phyloP scores from a whole-genome alignment of 768 basidiomycete genomes.

The Leccinum subgranulosum region DNA sequence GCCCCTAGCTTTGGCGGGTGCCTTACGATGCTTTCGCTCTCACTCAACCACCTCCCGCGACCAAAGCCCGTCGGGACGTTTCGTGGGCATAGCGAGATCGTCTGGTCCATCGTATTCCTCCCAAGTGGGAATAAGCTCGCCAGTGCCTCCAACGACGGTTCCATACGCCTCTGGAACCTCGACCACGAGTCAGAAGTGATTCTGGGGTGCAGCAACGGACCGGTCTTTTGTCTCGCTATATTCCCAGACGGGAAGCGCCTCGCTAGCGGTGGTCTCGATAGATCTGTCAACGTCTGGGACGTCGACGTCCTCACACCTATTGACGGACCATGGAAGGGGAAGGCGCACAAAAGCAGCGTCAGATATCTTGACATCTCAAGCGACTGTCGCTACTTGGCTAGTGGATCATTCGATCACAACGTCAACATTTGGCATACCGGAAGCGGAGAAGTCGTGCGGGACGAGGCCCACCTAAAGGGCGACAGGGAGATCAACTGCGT shows the following conservation, averaged over 20 bases:
- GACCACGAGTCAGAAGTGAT: conserved; percentile 23
- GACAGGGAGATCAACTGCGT: conserved; percentile 27
- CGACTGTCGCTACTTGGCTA: conserved; percentile 28
- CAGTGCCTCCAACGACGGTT: conserved; percentile 30
- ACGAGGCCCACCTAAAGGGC: conserved; percentile 20
- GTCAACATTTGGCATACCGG: conserved; percentile 30
- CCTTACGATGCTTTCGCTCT: conserved; percentile 31
- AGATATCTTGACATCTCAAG: conserved; percentile 27
- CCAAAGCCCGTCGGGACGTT: conserved; percentile 21
- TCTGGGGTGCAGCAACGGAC: conserved; percentile 18
- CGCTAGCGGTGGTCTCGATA: conserved; percentile 30
- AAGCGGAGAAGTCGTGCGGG: conserved; percentile 23
- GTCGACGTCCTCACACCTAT: conserved; percentile 17
- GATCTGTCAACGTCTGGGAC: conserved; percentile 31
- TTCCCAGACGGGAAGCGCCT: conserved; percentile 27
- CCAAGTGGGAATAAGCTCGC: conserved; percentile 22
- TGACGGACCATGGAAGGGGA: conserved; percentile 25
- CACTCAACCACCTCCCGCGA: conserved; percentile 27
- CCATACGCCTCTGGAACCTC: conserved; percentile 30
- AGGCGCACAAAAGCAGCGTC: conserved; percentile 23
- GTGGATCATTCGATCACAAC: conserved; percentile 32
- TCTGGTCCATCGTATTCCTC: conserved; percentile 29
- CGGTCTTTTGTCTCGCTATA: conserved; percentile 25
- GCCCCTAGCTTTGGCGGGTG: conserved; percentile 22
- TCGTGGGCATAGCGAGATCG: conserved; percentile 27